Evolutionary conservation across 352 stramenopile species (phyloP), one percentile per base, ranked within the genome.

Genomic region (Globisporangium echinulatum): DNA sequence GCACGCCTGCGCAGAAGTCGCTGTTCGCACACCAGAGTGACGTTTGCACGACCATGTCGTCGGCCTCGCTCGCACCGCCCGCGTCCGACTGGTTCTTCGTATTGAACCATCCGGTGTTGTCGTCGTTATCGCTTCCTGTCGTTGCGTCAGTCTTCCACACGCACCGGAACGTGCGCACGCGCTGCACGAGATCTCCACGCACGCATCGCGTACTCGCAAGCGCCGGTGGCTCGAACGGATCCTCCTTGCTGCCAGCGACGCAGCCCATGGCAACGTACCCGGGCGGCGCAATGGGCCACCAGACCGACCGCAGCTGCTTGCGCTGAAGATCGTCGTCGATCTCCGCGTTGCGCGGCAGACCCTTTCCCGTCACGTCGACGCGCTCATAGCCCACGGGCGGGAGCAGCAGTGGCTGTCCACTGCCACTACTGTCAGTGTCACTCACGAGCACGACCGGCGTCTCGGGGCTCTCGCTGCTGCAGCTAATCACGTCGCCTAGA

Each of bases 301-400:
- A 95, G 39, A 95, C 56, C 0, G 81, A 93, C 0, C 86, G 82
- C 14, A 90, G 56, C 40, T 95, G 84, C 62, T 95, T 95, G n/a
- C 75, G 79, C 37, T 92, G 77, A 40, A 94, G 88, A 37, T 92
- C 82, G 0, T 66, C 59, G 47, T 92, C 76, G 19, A 69, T 82
- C 36, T 89, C 79, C 0, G 80, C 89, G 59, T 93, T 95, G 53
- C 69, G 75, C 13, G 84, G 86, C 7, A 95, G 66, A 0, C 86
- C 86, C 61, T 90, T 94, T 7, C 84, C 86, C 39, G 80, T 90
- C 19, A 94, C 77, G 54, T 95, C 86, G 0, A 94, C 78, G 3
- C 82, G 82, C 49, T 95, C 82, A 65, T 90, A 95, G 19, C 79
- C 79, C 13, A 89, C 64, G 3, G 86, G 84, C 37, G 82, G 75